phyloP scores from a whole-genome alignment of 768 basidiomycete genomes.

The Heimioporus sp. region DNA sequence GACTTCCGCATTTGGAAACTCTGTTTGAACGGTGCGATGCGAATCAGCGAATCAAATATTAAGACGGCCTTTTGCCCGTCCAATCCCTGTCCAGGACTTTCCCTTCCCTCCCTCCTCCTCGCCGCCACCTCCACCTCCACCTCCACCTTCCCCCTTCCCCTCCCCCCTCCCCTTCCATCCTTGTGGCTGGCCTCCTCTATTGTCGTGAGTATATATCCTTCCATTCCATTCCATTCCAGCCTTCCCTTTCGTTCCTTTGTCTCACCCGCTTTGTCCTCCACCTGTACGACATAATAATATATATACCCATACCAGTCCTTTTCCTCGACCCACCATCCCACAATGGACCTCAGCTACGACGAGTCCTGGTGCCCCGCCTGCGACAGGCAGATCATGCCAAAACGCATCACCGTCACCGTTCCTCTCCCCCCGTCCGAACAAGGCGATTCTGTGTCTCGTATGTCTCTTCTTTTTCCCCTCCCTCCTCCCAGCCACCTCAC shows the following conservation, averaged over 20 bases:
- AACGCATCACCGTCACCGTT: slow-evolving; percentile 56
- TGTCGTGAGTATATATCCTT: slow-evolving; percentile 14
- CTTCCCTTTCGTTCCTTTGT: slow-evolving; percentile 10
- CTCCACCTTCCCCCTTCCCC: not conserved
- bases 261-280: slow-evolving; percentile 11
- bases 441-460: slow-evolving; percentile 36
- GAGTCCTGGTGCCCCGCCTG: slow-evolving; percentile 81
- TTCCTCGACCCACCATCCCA: slow-evolving; percentile 11
- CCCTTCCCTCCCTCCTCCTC: slow-evolving; percentile 22
- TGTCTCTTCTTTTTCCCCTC: slow-evolving; percentile 12
- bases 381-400: slow-evolving; percentile 77
- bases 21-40: slow-evolving; percentile 30
- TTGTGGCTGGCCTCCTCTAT: not conserved
- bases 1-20: slow-evolving; percentile 14
- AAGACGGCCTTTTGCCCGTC: slow-evolving; percentile 30
- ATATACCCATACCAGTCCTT: slow-evolving; percentile 11
- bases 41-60: slow-evolving; percentile 40
- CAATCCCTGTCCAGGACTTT: slow-evolving; percentile 18
- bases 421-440: slow-evolving; percentile 20
- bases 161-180: not conserved
- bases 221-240: slow-evolving; percentile 4
- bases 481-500: slow-evolving; percentile 5
- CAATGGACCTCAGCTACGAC: slow-evolving; percentile 49
- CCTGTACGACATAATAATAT: not conserved
- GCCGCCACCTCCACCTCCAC: slow-evolving; percentile 8